Conservation (phyloP, 208 protist genomes). For the Zelonia costaricensis region DNA sequence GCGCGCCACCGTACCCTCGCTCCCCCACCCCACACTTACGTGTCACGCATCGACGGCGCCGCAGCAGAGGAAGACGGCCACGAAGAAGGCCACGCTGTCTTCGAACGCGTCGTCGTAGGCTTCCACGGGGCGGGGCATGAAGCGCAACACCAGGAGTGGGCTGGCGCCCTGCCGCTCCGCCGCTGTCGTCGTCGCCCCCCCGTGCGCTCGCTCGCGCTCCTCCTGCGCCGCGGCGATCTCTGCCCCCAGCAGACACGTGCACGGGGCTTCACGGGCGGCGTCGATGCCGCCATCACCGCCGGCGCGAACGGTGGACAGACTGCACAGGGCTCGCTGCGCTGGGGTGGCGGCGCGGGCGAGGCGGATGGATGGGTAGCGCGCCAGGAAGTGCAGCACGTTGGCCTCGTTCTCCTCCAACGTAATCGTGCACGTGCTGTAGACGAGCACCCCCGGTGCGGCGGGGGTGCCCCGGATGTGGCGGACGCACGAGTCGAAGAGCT, state of each 20-base stretch:
- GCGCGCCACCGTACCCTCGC: too few relatives aligned
- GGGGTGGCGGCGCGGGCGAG: constrained; percentile 43
- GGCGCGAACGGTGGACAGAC: constrained; percentile 7
- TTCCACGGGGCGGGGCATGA: constrained; percentile 35
- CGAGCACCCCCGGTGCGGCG: constrained; percentile 30
- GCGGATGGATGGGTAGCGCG: constrained; percentile 36
- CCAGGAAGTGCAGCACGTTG: constrained; percentile 60
- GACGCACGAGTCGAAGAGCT: constrained; percentile 66
- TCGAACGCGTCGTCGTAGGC: constrained; percentile 12
- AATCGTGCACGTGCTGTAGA: constrained; percentile 77
- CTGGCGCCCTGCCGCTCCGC: too few relatives aligned
- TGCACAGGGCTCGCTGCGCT: constrained; percentile 34
- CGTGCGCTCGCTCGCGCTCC: constrained; percentile 27
- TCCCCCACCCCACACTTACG: too few relatives aligned
- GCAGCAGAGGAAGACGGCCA: constrained; percentile 49
- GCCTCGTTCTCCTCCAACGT: constrained; percentile 83
- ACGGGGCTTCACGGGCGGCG: constrained; percentile 2
- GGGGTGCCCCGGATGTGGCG: constrained; percentile 29
- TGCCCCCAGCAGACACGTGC: constrained; percentile 15
- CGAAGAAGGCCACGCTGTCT: constrained; percentile 70
- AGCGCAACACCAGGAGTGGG: constrained; percentile 54
- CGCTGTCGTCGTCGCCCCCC: too few relatives aligned
- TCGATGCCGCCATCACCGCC: constrained; percentile 1
- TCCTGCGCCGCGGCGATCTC: constrained; percentile 33
- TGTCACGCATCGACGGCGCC: constrained; percentile 4